phyloP scores from a whole-genome alignment of 805 yeast genomes.

The Suhomyces pyralidae region DNA sequence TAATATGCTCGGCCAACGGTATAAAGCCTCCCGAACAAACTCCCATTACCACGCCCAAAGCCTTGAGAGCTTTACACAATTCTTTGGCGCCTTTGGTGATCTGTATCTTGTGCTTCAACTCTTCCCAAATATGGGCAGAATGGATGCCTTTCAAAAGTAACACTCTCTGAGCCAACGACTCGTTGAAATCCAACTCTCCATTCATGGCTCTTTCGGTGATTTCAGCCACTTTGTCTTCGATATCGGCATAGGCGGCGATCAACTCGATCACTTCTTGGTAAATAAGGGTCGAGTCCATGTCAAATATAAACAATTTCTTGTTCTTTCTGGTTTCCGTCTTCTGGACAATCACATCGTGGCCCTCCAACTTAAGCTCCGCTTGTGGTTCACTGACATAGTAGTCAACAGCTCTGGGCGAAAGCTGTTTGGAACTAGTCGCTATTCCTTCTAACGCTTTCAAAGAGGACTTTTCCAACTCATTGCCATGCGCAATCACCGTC shows the following conservation, averaged over 20 bases:
- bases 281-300: conserved; percentile 96
- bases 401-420: conserved; percentile 24
- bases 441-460: conserved; percentile 4
- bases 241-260: conserved; percentile 91
- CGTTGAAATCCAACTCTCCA: conserved; percentile 89
- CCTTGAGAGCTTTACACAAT: conserved; percentile 59
- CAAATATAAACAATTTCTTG: conserved; percentile 76
- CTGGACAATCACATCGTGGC: conserved; percentile 36
- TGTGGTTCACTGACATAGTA: conserved; percentile 9
- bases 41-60: conserved; percentile 65
- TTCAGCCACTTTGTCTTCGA: conserved; percentile 80
- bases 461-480: conserved; percentile 3
- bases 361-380: not conserved
- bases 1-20: conserved; percentile 78
- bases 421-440: conserved; percentile 6
- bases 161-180: conserved; percentile 75
- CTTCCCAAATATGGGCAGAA: conserved; percentile 70
- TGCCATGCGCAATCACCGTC: conserved; percentile 18
- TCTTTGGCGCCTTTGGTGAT: conserved; percentile 87
- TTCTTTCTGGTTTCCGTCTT: conserved; percentile 17
- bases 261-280: conserved; percentile 95
- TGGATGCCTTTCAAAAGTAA: conserved; percentile 78
- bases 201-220: conserved; percentile 96
- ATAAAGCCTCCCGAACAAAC: conserved; percentile 95
- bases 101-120: conserved; percentile 61